phyloP scores from a whole-genome alignment of 768 basidiomycete genomes.

The Asterophora parasitica region DNA sequence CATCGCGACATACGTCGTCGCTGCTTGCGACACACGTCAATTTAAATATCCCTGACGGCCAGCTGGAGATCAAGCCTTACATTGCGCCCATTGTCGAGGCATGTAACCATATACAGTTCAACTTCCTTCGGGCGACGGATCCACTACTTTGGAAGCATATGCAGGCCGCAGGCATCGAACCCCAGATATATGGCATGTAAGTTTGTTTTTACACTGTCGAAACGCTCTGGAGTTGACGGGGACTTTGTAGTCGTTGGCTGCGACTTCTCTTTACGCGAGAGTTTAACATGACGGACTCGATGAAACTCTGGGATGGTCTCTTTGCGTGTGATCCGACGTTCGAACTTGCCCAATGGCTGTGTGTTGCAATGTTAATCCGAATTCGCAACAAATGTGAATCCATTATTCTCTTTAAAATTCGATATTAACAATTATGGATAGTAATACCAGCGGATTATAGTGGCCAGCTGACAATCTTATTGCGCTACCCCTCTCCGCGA shows the following conservation, averaged over 20 bases:
- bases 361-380: constrained; percentile 91
- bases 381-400: constrained; percentile 77
- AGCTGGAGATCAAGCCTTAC: constrained; percentile 55
- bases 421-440: constrained; percentile 27
- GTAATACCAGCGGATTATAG: constrained; percentile 88
- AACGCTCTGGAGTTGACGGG: constrained; percentile 1
- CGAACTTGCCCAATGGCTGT: constrained; percentile 79
- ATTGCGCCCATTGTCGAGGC: constrained; percentile 81
- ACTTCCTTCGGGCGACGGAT: constrained; percentile 71
- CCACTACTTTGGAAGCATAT: constrained; percentile 72
- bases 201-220: constrained; percentile 22
- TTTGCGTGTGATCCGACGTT: constrained; percentile 84
- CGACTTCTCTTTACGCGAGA: constrained; percentile 92
- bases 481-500: constrained; percentile 76
- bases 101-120: constrained; percentile 76
- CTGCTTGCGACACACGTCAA: constrained; percentile 41
- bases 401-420: background rate
- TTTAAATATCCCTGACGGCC: constrained; percentile 41
- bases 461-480: constrained; percentile 72
- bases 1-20: constrained; percentile 17
- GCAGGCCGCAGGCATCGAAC: constrained; percentile 82
- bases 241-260: constrained; percentile 74
- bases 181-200: constrained; percentile 95
- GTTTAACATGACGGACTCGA: constrained; percentile 71
- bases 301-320: constrained; percentile 93